Base-by-base conservation (phyloP, 331 rosid genomes). In the Saraca asoca region DNA sequence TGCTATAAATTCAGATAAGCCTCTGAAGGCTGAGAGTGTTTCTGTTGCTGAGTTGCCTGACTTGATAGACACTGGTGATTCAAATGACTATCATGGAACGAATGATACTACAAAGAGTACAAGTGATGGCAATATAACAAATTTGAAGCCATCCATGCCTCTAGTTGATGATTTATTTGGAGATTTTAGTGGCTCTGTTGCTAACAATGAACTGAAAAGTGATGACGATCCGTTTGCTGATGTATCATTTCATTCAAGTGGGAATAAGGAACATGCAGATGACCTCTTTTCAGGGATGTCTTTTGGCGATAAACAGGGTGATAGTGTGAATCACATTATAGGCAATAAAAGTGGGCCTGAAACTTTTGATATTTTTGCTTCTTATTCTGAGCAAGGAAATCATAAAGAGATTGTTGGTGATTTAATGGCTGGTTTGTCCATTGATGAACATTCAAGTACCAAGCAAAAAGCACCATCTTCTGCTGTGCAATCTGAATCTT, bases 151-250 rank as follows among this genome's bases (percentile, higher is more conserved):
- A 24, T 53, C 87, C 14, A 45, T 85, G 15, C 89, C 84, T 55
- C 73, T 88, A 24, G 87, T 88, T 68, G 99, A 94, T 62, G 96
- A 90, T 84, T 74, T 94, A 77, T 86, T 94, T 80, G 97, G 97
- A 55, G 97, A 79, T 75, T 78, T 75, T 80, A 46, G 77, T 17
- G 74, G 65, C 66, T 75, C 83, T 54, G 72, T 50, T 38, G 69
- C 81, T 76, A 66, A 78, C 51, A 72, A 65, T 45, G 91, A 85
- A 63, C 76, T 44, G 15, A 85, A 80, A 71, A 86, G 65, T 55
- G 91, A 85, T 5, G 97, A 88, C 12, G 99, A 93, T 65, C 99
- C 97, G 56, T 94, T 94, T 45, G 91, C 92, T 10, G 99, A 88
- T 85, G 97, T 94, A 13, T 83, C 85, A 6, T 94, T 94, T 65